phyloP scores from a whole-genome alignment of 2,329 filamentous ascomycete species.

The Gliomastix tumulicola region DNA sequence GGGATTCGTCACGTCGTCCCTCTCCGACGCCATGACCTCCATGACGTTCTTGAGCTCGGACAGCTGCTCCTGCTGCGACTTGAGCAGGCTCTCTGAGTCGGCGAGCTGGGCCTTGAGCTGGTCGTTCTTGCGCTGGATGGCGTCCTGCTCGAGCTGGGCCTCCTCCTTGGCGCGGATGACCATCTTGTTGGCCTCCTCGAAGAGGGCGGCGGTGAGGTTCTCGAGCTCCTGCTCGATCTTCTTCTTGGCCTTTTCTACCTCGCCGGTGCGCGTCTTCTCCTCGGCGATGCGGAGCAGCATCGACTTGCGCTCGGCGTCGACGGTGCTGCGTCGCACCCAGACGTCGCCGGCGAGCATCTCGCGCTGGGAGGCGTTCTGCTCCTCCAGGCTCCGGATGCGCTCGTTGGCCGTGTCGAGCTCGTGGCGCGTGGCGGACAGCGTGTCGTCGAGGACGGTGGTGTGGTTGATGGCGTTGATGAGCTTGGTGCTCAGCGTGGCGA shows the following conservation, averaged over 20 bases:
- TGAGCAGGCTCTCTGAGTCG: slow-evolving; percentile 79
- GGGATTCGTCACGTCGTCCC: slow-evolving; percentile 63
- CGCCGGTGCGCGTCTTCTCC: slow-evolving; percentile 57
- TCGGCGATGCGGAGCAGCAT: slow-evolving; percentile 53
- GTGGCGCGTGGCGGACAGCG: slow-evolving; percentile 71
- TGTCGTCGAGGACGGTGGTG: slow-evolving; percentile 87
- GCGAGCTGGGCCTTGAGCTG: slow-evolving; percentile 78
- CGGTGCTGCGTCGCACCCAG: slow-evolving; percentile 65
- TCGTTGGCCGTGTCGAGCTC: slow-evolving; percentile 71
- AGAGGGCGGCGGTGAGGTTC: slow-evolving; percentile 83
- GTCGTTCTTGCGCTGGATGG: slow-evolving; percentile 76
- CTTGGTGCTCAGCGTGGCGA: slow-evolving; percentile 87
- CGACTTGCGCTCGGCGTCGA: slow-evolving; percentile 64
- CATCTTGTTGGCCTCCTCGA: slow-evolving; percentile 98
- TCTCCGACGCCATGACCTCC: slow-evolving; percentile 72
- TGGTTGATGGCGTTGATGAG: slow-evolving; percentile 97
- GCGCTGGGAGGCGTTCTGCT: slow-evolving; percentile 57
- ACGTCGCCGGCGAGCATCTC: slow-evolving; percentile 67
- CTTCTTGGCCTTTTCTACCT: slow-evolving; percentile 72
- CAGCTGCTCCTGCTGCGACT: slow-evolving; percentile 88
- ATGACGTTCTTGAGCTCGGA: slow-evolving; percentile 86
- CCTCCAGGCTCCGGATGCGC: slow-evolving; percentile 62
- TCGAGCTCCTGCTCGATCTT: slow-evolving; percentile 90
- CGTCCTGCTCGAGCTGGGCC: slow-evolving; percentile 76
- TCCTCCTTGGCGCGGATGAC: slow-evolving; percentile 83